Base-by-base conservation (phyloP, 176 grass and related monocot species). In the Oryza meyeriana region DNA sequence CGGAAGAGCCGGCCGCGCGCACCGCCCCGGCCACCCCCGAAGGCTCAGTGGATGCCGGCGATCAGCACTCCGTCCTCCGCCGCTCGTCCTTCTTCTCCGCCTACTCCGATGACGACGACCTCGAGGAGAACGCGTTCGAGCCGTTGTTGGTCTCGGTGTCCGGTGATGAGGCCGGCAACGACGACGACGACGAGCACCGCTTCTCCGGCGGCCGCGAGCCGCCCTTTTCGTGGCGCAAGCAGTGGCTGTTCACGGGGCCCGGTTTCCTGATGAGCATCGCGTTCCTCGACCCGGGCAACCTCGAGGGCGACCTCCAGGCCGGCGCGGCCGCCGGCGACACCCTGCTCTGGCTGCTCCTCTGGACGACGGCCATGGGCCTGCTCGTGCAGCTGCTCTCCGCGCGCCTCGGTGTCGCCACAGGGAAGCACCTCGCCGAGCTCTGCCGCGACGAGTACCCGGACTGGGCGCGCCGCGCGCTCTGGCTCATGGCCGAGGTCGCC, bases 261-360 rank as follows among this genome's bases (percentile, higher is more conserved):
- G 92, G 95, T 5, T 94, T 91, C 80, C 69, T 98, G 33, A 94
- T 93, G 95, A 94, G 95, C 86, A 94, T 94, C 58, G 95, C 92
- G 13, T 98, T 98, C 89, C 57, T 98, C 42, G 92, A 94, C 86
- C 95, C 90, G 29, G 88, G 95, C 12, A 94, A 98, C 89, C 62
- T 98, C 34, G 95, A 98, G 80, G 95, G 92, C 35, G 92, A 98
- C 74, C 88, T 94, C 16, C 92, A 94, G 84, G 90, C 92, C 0
- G 92, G 95, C 27, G 92, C 95, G 31, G 84, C 88, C 5, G 86
- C 92, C 0, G 90, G 92, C 48, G 83, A 84, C 88, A 84, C 86
- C 24, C 73, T 94, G 29, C 86, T 93, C 30, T 98, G 92, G 95
- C 39, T 98, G 71, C 90, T 98, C 28, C 32, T 98, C 16, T 94